Evolutionary conservation across 345 rosid species (phyloP).

Genomic region (Aquilaria malaccensis): DNA sequence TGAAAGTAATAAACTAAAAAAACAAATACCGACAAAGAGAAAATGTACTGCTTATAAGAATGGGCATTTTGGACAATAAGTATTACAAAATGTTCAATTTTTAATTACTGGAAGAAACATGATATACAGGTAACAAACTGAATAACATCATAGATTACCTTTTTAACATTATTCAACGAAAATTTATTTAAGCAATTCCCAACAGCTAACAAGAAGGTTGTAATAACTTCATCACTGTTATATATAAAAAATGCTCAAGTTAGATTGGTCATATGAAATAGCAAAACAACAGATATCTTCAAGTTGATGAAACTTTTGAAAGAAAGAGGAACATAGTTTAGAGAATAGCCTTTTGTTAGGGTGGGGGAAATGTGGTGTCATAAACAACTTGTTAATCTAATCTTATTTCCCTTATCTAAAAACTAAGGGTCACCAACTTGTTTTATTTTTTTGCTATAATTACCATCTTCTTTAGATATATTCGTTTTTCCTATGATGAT

Average conservation of each 20-base stretch:
- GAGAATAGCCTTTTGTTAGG: not conserved
- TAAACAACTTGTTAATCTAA: too few species aligned
- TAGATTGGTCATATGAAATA: not conserved
- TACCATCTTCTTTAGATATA: too few species aligned
- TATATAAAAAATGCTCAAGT: conserved; percentile 6
- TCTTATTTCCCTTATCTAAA: too few species aligned
- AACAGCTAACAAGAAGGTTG: conserved; percentile 44
- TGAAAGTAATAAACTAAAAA: not conserved
- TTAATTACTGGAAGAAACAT: conserved; percentile 1
- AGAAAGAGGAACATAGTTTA: not conserved
- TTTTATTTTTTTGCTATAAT: too few species aligned
- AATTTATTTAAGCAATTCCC: conserved; percentile 43
- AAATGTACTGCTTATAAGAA: not conserved
- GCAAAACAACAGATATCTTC: not conserved
- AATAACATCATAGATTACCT: conserved; percentile 22
- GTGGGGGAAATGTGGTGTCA: too few species aligned
- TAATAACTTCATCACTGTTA: conserved; percentile 54
- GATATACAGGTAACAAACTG: not conserved
- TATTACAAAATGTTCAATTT: conserved; percentile 1
- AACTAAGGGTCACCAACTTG: too few species aligned
- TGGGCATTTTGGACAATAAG: not conserved
- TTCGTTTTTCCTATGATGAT: too few species aligned
- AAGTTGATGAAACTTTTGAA: not conserved
- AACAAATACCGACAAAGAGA: not conserved
- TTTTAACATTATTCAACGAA: conserved; percentile 30